Conservation (phyloP, 345 rosid species). For the Brassica juncea region DNA sequence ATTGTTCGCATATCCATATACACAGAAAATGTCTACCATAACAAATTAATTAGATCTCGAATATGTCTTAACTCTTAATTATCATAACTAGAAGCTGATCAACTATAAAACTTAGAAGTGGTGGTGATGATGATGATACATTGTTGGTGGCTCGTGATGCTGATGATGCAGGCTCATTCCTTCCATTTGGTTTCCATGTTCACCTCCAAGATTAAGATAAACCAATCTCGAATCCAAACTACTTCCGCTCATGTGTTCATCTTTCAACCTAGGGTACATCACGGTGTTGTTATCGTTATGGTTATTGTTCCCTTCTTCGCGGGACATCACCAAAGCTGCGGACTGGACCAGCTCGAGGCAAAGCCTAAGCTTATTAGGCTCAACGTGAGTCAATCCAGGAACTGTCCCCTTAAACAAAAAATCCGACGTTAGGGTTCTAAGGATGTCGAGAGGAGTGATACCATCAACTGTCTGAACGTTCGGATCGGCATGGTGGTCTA, state of each 20-base stretch:
- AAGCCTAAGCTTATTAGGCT: conserved; percentile 93
- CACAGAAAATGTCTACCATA: neutral
- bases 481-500: conserved; percentile 97
- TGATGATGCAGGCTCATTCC: conserved; percentile 50
- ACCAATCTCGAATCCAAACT: conserved; percentile 80
- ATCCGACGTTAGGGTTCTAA: conserved; percentile 93
- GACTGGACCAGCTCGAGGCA: conserved; percentile 98
- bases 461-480: conserved; percentile 90
- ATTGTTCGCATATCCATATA: conserved; percentile 14
- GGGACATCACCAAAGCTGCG: conserved; percentile 88
- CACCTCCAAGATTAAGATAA: conserved; percentile 75
- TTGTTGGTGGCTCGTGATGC: conserved; percentile 49
- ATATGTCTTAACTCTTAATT: conserved; percentile 6
- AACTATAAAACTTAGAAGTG: conserved; percentile 50
- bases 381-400: conserved; percentile 88
- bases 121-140: conserved; percentile 44
- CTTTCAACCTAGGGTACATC: conserved; percentile 67
- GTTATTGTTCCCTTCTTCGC: conserved; percentile 79
- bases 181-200: conserved; percentile 53
- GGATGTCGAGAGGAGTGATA: conserved; percentile 83
- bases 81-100: conserved; percentile 15
- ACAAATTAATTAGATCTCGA: conserved; percentile 13
- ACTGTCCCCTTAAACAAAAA: conserved; percentile 97
- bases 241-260: conserved; percentile 60
- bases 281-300: conserved; percentile 47